Evolutionary conservation across 2,329 filamentous ascomycete genomes (phyloP).

Genomic region (Fusarium proliferatum): DNA sequence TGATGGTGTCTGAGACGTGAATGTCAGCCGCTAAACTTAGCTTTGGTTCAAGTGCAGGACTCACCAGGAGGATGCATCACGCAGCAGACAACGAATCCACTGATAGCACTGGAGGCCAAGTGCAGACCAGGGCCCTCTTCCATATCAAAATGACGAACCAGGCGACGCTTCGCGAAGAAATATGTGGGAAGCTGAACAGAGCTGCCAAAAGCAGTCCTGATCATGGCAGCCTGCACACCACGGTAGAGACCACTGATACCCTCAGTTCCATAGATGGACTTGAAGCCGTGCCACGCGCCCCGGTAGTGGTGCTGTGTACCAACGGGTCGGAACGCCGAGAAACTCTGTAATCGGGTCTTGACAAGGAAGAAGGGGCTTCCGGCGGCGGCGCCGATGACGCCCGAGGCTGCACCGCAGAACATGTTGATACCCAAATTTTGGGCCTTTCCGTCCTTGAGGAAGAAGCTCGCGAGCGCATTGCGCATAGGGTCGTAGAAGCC

Average conservation of each 20-base stretch:
- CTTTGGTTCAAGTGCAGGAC: conserved; percentile 39
- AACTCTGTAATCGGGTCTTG: conserved; percentile 96
- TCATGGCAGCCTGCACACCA: conserved; percentile 92
- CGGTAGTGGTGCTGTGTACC: conserved; percentile 96
- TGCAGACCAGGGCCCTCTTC: conserved; percentile 91
- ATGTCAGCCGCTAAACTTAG: background rate
- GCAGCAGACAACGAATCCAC: conserved; percentile 95
- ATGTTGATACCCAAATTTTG: conserved; percentile 94
- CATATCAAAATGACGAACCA: conserved; percentile 87
- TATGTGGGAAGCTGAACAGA: conserved; percentile 97
- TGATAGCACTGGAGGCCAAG: conserved; percentile 86
- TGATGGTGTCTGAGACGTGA: conserved; percentile 80
- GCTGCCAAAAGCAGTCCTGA: conserved; percentile 94
- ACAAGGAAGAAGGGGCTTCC: conserved; percentile 98
- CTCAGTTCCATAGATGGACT: conserved; percentile 81
- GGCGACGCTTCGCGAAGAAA: conserved; percentile 92
- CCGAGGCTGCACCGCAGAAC: conserved; percentile 88
- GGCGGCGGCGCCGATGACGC: conserved; percentile 89
- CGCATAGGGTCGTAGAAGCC: conserved; percentile 98
- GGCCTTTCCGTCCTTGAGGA: conserved; percentile 77
- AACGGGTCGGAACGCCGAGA: conserved; percentile 89
- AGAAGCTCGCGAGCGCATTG: conserved; percentile 71
- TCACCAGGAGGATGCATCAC: conserved; percentile 96
- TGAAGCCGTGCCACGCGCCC: conserved; percentile 85
- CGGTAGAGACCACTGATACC: conserved; percentile 87